Percentiles rank a stretch among this genome's conserved stretches.
These are phyloP conservation scores for Diphasiastrum complanatum DNA, from an alignment of 83 land plant species.

Conservation along the genomic window DNA sequence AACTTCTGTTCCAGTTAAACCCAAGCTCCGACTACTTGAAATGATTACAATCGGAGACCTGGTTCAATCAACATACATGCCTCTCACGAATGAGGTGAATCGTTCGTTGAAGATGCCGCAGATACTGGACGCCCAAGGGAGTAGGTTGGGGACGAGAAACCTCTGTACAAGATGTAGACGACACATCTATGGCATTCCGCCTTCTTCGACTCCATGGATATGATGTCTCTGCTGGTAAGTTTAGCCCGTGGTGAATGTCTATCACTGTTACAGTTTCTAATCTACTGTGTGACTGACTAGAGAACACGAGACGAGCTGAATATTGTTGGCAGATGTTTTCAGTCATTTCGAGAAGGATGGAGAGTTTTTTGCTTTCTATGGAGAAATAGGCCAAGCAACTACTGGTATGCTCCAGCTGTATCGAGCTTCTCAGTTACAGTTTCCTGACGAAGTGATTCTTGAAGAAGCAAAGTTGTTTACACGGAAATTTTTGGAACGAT, in stretches of 20 bases:
- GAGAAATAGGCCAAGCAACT: constrained; percentile 25
- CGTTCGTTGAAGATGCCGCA: too few relatives aligned
- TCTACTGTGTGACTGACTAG: neutral
- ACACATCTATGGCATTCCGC: constrained; percentile 34
- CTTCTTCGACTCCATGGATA: constrained; percentile 34
- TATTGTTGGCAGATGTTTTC: constrained; percentile 21
- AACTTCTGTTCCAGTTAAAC: too few relatives aligned
- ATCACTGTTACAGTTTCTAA: neutral
- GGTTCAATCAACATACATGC: too few relatives aligned
- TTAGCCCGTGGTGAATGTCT: neutral
- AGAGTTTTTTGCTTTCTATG: constrained; percentile 26
- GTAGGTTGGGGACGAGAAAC: constrained; percentile 31
- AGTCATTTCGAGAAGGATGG: constrained; percentile 28
- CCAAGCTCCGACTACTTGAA: neutral
- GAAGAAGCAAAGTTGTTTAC: constrained; percentile 25
- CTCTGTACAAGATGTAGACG: constrained; percentile 29
- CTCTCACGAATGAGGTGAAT: too few relatives aligned
- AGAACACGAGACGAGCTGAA: neutral
- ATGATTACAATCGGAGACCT: neutral
- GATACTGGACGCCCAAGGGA: constrained; percentile 20
- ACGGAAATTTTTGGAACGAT: constrained; percentile 6
- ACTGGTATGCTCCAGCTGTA: constrained; percentile 35
- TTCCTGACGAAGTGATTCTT: constrained; percentile 29
- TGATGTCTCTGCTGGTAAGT: constrained; percentile 31
- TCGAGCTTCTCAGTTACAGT: constrained; percentile 25